phyloP scores from a whole-genome alignment of 2,329 filamentous ascomycete species.

The Penicillium oxalicum region DNA sequence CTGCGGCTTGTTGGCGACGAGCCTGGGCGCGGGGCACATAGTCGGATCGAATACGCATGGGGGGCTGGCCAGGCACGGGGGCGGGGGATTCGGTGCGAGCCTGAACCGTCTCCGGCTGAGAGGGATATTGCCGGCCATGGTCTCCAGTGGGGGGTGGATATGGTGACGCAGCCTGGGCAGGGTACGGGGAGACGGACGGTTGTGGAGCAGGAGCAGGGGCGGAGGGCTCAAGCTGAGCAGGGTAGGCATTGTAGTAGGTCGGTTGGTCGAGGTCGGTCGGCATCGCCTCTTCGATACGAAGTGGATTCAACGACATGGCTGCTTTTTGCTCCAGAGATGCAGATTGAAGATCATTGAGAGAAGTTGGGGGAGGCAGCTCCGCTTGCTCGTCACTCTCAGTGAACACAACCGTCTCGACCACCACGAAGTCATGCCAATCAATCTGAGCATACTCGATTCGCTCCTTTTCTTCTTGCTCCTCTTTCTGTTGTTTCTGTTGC shows the following conservation, averaged over 20 bases:
- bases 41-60: slow-evolving; percentile 88
- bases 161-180: slow-evolving; percentile 22
- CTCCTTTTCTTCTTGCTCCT: slow-evolving; percentile 80
- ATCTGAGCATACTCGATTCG: slow-evolving; percentile 73
- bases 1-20: slow-evolving; percentile 61
- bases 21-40: slow-evolving; percentile 81
- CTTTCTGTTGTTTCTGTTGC: slow-evolving; percentile 77
- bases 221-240: slow-evolving; percentile 33
- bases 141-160: slow-evolving; percentile 27
- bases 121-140: slow-evolving; percentile 28
- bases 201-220: slow-evolving; percentile 26
- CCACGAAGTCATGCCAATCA: slow-evolving; percentile 96
- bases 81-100: slow-evolving; percentile 67
- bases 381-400: slow-evolving; percentile 80
- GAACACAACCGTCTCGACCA: slow-evolving; percentile 92
- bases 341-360: slow-evolving; percentile 84
- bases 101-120: slow-evolving; percentile 53
- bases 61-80: slow-evolving; percentile 50
- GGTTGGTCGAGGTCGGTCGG: slow-evolving; percentile 62
- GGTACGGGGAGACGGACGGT: slow-evolving; percentile 25
- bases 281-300: slow-evolving; percentile 92
- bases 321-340: slow-evolving; percentile 94
- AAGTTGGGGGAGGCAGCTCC: slow-evolving; percentile 81
- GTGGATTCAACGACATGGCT: slow-evolving; percentile 72
- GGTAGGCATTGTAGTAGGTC: slow-evolving; percentile 49